Base-by-base conservation (phyloP, 495 filamentous ascomycete species). In the Xylaria grammica region DNA sequence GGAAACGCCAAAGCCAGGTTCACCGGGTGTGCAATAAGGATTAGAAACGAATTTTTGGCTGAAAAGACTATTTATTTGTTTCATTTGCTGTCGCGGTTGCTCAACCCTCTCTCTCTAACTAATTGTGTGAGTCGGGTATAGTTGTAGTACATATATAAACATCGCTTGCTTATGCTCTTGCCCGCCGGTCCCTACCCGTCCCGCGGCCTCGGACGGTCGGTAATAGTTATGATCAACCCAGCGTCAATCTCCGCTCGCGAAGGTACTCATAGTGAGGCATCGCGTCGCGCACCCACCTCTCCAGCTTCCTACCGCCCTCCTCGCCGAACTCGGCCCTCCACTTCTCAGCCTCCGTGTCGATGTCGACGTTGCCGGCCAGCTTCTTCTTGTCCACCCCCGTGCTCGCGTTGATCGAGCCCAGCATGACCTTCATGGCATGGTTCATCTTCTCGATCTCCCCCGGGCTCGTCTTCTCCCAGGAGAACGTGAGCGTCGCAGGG, bases 201-300 rank as follows among this genome's bases (percentile, higher is more conserved):
- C 45, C 19, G 4, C 27, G 30, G 17, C 30, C 27, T 10, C 8
- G 3, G 10, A 15, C 11, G 22, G 20, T n/a, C 58, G 50, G 24
- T n/a, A n/a, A n/a, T n/a, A n/a, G n/a, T n/a, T n/a, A n/a, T n/a
- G n/a, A 42, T 34, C 40, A 68, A 30, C 8, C 38, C 38, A 38
- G 13, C 40, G 26, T 48, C 68, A 76, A 24, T 52, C 78, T 71
- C 22, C 74, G 73, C 34, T 66, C 74, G 63, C 71, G 79, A 38
- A 84, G 60, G 68, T 75, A 81, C 67, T 81, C 76, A 69, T 82
- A 84, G 63, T 84, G 81, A 2, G 69, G 65, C 81, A 82, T 82
- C 1, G 78, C 74, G n/a, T 65, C 74, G 38, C 66, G 44, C 1
- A 83, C 80, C 58, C 63, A 68, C 51, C 67, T 53, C 63, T 80